Evolutionary conservation across 148 eudicot genomes (phyloP).

Genomic region (Gaultheria prostrata): DNA sequence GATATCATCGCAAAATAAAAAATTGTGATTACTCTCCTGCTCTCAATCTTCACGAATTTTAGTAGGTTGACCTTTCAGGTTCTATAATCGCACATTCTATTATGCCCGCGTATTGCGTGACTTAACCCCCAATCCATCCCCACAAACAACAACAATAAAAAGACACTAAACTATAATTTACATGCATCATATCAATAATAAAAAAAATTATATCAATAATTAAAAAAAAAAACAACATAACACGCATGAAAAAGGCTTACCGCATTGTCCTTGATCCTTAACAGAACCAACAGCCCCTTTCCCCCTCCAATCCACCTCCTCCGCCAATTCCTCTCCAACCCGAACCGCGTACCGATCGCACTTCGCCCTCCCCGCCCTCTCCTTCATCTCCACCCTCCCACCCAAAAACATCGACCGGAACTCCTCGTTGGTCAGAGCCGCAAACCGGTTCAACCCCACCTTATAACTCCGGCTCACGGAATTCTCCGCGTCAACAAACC

Average conservation of each 20-base stretch:
- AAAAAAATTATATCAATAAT: background rate
- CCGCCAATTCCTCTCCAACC: constrained; percentile 60
- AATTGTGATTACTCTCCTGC: too few species aligned
- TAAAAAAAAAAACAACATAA: background rate
- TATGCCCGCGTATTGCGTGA: too few species aligned
- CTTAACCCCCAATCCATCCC: background rate
- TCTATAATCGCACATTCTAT: too few species aligned
- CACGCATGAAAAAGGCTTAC: constrained; percentile 26
- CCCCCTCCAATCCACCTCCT: constrained; percentile 71
- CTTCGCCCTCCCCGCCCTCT: constrained; percentile 6
- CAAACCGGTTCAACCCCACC: constrained; percentile 63
- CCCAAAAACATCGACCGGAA: constrained; percentile 49
- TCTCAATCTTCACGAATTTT: too few species aligned
- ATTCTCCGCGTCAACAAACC: constrained; percentile 51
- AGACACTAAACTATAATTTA: background rate
- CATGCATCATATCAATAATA: background rate
- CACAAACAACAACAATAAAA: background rate
- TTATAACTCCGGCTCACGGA: constrained; percentile 32
- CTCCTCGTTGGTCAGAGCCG: constrained; percentile 88
- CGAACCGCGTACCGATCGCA: constrained; percentile 43
- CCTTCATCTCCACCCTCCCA: constrained; percentile 22
- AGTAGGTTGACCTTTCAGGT: too few species aligned
- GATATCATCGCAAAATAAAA: too few species aligned
- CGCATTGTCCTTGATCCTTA: constrained; percentile 79
- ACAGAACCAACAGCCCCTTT: constrained; percentile 70